Base-by-base conservation (phyloP, 352 stramenopile species). In the Hyaloperonospora arabidopsidis region DNA sequence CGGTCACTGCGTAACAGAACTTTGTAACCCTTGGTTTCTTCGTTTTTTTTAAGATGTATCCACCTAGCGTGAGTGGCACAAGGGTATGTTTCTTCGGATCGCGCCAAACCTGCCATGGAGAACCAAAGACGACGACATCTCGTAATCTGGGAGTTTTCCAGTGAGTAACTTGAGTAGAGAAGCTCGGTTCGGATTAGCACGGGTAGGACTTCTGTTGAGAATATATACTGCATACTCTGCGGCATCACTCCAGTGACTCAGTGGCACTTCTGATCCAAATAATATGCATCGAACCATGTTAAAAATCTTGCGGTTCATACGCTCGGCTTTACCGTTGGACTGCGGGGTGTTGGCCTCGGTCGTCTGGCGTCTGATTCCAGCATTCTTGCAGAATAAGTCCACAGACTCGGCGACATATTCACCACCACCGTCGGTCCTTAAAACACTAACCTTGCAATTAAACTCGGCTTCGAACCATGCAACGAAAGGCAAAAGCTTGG, bases 211-310 rank as follows among this genome's bases (percentile, higher is more conserved):
- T 14, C 34, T 14, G 14, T 39, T 39, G 2, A 17, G 11, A 39
- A 73, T 34, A 35, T 68, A 70, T 0, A 41, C 34, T 0, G 57
- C 54, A 29, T 72, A 73, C 28, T 72, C 52, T 0, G 45, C 63
- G 0, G 63, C 63, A 11, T 72, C 45, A 7, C 60, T 54, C 56
- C 63, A 70, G 22, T 36, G 44, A 51, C 18, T 38, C 0, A 75
- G 38, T 1, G 63, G 48, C 0, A 71, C 25, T 13, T 48, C 54
- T 21, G 45, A 65, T 0, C 21, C 54, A 21, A 76, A 70, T 14
- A 72, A 15, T 44, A 70, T 66, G 17, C 35, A 70, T 0, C 57
- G 56, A 29, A 66, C 60, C 57, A 72, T 69, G 4, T 49, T 38
- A 18, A 22, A 38, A 2, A 38, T 38, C 7, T 10, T 49, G 1